These are phyloP conservation scores for Blumeriella jaapii DNA, from an alignment of 2,329 filamentous ascomycete genomes.

Conservation along the genomic window DNA sequence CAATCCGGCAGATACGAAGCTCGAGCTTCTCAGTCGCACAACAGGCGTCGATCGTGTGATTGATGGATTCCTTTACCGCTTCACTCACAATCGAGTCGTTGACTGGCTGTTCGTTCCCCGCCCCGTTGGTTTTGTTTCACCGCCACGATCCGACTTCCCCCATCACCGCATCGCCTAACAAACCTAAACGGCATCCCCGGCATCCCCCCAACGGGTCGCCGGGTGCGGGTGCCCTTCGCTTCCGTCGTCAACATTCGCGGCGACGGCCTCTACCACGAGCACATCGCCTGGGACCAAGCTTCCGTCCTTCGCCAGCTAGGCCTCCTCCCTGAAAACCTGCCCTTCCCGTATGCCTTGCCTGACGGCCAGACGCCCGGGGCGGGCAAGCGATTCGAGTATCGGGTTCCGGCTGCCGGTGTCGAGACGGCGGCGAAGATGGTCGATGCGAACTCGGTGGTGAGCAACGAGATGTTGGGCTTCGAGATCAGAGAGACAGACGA, in stretches of 20 bases:
- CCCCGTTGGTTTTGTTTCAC: too few species aligned
- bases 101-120: conserved; percentile 54
- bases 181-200: conserved; percentile 6
- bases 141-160: not conserved
- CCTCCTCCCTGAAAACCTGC: conserved; percentile 33
- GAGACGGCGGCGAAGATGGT: conserved; percentile 39
- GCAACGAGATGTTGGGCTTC: conserved; percentile 40
- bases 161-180: not conserved
- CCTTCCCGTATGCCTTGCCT: conserved; percentile 37
- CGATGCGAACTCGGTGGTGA: conserved; percentile 39
- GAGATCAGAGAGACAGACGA: conserved; percentile 25
- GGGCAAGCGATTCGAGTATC: conserved; percentile 38
- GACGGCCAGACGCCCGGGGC: conserved; percentile 24
- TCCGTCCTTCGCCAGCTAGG: conserved; percentile 50
- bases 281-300: conserved; percentile 60
- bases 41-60: conserved; percentile 61
- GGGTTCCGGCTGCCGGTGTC: conserved; percentile 46
- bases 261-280: conserved; percentile 57
- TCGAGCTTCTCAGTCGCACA: conserved; percentile 62
- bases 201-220: conserved; percentile 36
- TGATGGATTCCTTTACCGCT: conserved; percentile 56
- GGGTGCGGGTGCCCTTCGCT: conserved; percentile 50
- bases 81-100: conserved; percentile 50
- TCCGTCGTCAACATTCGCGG: conserved; percentile 56
- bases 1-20: conserved; percentile 54